phyloP scores from a whole-genome alignment of 768 basidiomycete genomes.

The Podaxis sp. region DNA sequence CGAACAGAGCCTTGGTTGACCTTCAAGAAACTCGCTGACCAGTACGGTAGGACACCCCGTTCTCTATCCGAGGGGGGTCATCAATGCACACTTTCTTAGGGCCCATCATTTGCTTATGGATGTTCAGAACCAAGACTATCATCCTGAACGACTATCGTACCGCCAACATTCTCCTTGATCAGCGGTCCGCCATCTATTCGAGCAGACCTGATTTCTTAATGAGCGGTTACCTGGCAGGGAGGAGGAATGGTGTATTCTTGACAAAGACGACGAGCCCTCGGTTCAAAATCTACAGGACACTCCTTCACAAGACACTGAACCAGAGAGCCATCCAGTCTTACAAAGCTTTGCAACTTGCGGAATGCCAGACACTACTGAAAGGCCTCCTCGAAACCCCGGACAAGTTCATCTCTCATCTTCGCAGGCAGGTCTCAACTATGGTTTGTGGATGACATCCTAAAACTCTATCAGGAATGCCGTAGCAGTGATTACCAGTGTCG shows the following conservation, averaged over 20 bases:
- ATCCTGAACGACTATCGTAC: conserved; percentile 41
- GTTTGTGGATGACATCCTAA: neutral
- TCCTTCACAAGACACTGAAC: conserved; percentile 34
- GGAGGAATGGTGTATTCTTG: conserved; percentile 25
- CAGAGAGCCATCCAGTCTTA: conserved; percentile 29
- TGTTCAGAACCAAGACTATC: conserved; percentile 34
- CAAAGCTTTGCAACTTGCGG: conserved; percentile 24
- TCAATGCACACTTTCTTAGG: conserved; percentile 20
- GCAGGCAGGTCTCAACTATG: conserved; percentile 20
- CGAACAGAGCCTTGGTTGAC: conserved; percentile 15
- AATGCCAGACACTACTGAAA: conserved; percentile 24
- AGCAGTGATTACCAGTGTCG: conserved; percentile 30
- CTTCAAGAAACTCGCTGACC: conserved; percentile 16
- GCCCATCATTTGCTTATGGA: conserved; percentile 34
- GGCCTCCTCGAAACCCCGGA: conserved; percentile 25
- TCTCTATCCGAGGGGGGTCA: neutral
- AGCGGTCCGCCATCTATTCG: conserved; percentile 43
- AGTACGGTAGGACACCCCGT: conserved; percentile 14
- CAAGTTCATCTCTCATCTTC: conserved; percentile 23
- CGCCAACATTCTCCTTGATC: conserved; percentile 42
- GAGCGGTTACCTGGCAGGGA: conserved; percentile 25
- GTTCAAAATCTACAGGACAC: conserved; percentile 29
- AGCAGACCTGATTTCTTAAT: conserved; percentile 37
- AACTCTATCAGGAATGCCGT: conserved; percentile 25
- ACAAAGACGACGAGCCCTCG: conserved; percentile 27